Conservation (phyloP, 176 grass and related monocot species). For the Dendrocalamus sinicus region DNA sequence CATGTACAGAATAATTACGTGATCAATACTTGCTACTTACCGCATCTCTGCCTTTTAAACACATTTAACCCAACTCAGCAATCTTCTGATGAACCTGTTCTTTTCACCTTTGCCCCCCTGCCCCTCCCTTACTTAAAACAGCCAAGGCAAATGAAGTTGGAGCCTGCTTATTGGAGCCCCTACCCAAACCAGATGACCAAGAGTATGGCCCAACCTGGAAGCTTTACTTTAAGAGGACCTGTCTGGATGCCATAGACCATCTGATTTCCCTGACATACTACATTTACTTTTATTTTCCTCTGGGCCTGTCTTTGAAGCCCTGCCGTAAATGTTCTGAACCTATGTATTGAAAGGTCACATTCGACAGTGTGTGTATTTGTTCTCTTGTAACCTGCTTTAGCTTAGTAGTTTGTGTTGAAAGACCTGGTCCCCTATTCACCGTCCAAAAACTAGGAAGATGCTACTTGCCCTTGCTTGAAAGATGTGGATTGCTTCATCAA, state of each 20-base stretch:
- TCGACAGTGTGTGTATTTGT: constrained; percentile 50
- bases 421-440: constrained; percentile 41
- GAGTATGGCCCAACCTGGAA: constrained; percentile 64
- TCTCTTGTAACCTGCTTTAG: constrained; percentile 43
- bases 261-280: constrained; percentile 48
- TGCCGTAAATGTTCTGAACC: constrained; percentile 49
- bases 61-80: constrained; percentile 61
- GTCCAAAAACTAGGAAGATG: constrained; percentile 28
- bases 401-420: constrained; percentile 53
- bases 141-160: constrained; percentile 73
- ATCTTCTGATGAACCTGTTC: constrained; percentile 64
- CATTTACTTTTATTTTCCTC: constrained; percentile 58
- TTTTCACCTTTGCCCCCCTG: constrained; percentile 57
- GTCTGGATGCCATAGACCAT: constrained; percentile 52
- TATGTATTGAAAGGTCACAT: constrained; percentile 58
- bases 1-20: constrained; percentile 44
- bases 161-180: constrained; percentile 72
- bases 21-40: constrained; percentile 43
- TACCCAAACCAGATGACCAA: constrained; percentile 80
- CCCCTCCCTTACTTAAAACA: constrained; percentile 56
- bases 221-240: constrained; percentile 62
- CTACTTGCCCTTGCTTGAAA: constrained; percentile 32
- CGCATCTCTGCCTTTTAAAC: constrained; percentile 50
- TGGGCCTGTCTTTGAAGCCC: constrained; percentile 60
- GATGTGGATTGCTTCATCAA: background rate